Evolutionary conservation across 371 early-diverging fungal genomes (phyloP), one percentile per base, ranked within the genome.

Genomic region (Phascolomyces articulosus): DNA sequence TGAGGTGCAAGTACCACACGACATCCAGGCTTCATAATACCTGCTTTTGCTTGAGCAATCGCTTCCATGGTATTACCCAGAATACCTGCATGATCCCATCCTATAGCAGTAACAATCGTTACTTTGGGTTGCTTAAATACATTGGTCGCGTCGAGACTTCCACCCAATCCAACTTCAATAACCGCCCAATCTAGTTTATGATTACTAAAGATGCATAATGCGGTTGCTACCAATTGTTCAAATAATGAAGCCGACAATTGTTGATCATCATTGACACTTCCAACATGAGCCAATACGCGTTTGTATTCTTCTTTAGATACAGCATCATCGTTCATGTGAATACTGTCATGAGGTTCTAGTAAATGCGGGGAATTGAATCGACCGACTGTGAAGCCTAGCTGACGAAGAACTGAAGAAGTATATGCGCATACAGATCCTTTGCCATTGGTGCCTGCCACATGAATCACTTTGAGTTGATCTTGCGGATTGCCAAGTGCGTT

Each of bases 131-230:
- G 56, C 11, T 69, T 74, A 67, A 94, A 84, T 0, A 93, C 90
- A 69, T 92, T 95, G 1, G 95, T 95, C 0, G 95, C 94, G 64
- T 95, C 95, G 24, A 88, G 68, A 20, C 78, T 56, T 11, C 95
- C 95, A 31, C 95, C 95, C 59, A 95, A 54, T 3, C 95, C 95
- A 10, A 92, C 93, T 70, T 95, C 95, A 13, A 94, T 73, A 6
- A 95, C 87, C 0, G 88, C 90, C 49, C 90, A 72, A 15, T 91
- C 90, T 8, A 92, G 79, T 18, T 71, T 44, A 18, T 67, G 56
- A 38, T 83, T 63, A 3, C 70, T 65, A 66, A 93, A 91, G 34
- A 78, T 66, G 53, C 76, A 81, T 28, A 92, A 74, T 0, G 92
- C 90, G 0, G 82, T 65, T 0, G 85, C 88, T 0, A 92, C 88